Base-by-base conservation (phyloP, 176 grass and related monocot species). In the Neostapfia colusana region DNA sequence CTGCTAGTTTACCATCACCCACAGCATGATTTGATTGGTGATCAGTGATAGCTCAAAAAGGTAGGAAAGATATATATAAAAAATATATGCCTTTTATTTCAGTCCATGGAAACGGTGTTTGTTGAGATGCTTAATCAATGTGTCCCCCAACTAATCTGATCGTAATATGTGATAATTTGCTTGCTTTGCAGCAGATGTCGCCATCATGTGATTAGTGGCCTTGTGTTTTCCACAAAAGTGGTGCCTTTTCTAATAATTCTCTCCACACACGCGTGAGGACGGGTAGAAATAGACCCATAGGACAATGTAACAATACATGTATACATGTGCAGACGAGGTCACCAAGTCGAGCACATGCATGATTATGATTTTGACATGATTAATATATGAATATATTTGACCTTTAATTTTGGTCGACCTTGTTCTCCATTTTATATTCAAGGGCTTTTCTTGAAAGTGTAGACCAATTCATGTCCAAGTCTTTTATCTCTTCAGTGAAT, bases 101-200 rank as follows among this genome's bases (percentile, higher is more conserved):
- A 4, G 48, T 34, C 46, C 24, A 43, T 40, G 18, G 25, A 18
- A 65, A 81, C 39, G 59, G 46, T 2, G 80, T 74, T 74, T 26
- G 80, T 82, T 82, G 80, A 67, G 81, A 53, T 75, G 71, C 62
- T 75, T 83, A 83, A 82, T 82, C 80, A 82, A 36, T 75, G 70
- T 65, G 36, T 74, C 13, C 62, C 70, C 48, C 45, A 83, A 75
- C 71, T 75, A 75, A 75, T 67, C 5, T 1, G 71, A 49, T 75
- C 18, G 3, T 58, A 28, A 68, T 75, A 83, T 37, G 63, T 20
- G 50, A 67, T 83, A 68, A 60, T 71, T 65, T 75, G 23, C 28
- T 57, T 68, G 63, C 62, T 74, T 75, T 67, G 63, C 67, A 27
- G 62, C 63, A n/a, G n/a, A n/a, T 11, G 39, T 83, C 71, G 1